These are phyloP conservation scores for Straminergon stramineum DNA, from an alignment of 225 moss, liverwort and hornwort genomes.

Conservation along the genomic window DNA sequence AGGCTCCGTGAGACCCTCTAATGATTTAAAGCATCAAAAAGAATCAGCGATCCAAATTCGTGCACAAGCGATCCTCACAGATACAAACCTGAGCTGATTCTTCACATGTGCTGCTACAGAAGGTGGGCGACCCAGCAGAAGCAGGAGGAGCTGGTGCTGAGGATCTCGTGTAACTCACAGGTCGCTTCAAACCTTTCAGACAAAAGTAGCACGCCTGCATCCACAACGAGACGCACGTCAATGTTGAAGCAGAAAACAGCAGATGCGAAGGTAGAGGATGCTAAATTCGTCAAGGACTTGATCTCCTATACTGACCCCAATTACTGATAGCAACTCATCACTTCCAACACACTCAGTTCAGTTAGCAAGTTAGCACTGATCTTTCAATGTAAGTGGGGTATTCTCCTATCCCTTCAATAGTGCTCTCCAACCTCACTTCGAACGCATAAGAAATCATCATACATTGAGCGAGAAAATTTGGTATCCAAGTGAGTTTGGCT, in stretches of 20 bases:
- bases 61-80: background rate
- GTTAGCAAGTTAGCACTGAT: background rate
- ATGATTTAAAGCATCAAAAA: background rate
- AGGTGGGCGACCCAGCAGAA: slow-evolving; percentile 7
- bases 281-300: background rate
- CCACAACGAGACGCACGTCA: background rate
- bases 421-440: background rate
- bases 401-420: background rate
- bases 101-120: slow-evolving; percentile 36
- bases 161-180: slow-evolving; percentile 7
- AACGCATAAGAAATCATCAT: background rate
- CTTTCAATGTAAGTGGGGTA: background rate
- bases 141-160: background rate
- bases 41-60: background rate
- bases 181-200: slow-evolving; percentile 27
- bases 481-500: background rate
- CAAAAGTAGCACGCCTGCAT: slow-evolving; percentile 49
- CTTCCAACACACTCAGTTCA: background rate
- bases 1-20: background rate
- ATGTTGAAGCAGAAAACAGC: background rate
- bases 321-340: background rate
- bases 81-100: slow-evolving; percentile 35
- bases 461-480: background rate
- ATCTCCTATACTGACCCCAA: background rate
- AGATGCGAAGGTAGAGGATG: background rate